Evolutionary conservation across 192 early-diverging fungal genomes (phyloP), one percentile per base, ranked within the genome.

Genomic region (Phycomyces nitens): DNA sequence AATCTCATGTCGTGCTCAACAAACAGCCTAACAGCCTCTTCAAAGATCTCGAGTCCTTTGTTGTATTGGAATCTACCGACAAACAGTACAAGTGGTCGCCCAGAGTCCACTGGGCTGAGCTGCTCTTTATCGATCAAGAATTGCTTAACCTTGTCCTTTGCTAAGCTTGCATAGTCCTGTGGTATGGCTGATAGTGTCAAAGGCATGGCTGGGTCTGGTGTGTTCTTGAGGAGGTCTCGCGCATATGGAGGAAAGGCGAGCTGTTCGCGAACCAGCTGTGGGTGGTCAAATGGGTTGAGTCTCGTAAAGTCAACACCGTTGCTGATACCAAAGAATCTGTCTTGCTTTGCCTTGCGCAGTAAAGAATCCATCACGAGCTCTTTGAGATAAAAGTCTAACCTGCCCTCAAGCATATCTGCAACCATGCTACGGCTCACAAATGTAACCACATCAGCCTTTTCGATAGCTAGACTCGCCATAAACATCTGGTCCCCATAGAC

Each of bases 41-140:
- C 43, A 50, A 84, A 84, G 52, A 70, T 77, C 21, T 76, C 79
- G 10, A 81, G 66, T 0, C 83, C 83, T 62, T 84, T 82, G 68
- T 81, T 84, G 60, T 81, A 82, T 61, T 84, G 79, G 63, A 84
- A 82, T 11, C 79, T 72, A 20, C 83, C 83, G 27, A 84, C 70
- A 59, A 70, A 84, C 23, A 84, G 64, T 10, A 82, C 72, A 6
- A 84, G 41, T 3, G 77, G 76, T 18, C 73, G 56, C 11, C 44
- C 58, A 5, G 76, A 29, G 58, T 84, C 83, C 0, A 72, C 29
- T n/a, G 64, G 49, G 0, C 52, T 55, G 38, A 84, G 63, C 0
- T 76, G 20, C 0, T 68, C 71, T 7, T 77, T 66, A 18, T 62
- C 69, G 20, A 72, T 60, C 54, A 84, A 70, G 61, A 66, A 80